Evolutionary conservation across 2,329 filamentous ascomycete genomes (phyloP).

Genomic region (Fusarium pseudograminearum): DNA sequence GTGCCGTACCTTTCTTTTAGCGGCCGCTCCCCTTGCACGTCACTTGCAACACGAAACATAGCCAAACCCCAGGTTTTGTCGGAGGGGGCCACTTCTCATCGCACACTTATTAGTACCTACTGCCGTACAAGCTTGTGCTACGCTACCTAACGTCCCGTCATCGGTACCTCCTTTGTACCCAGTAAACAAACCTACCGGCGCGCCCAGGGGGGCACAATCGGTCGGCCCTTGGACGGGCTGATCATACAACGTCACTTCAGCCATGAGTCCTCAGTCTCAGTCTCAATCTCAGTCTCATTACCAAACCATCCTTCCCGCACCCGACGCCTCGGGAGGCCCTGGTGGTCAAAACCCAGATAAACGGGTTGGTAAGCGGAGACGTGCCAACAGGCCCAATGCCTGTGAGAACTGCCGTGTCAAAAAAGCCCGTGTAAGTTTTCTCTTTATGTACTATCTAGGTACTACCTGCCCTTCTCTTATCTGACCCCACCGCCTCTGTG

Average conservation of each 20-base stretch:
- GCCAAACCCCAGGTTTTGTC: neutral
- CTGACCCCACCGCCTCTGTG: conserved; percentile 20
- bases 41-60: neutral
- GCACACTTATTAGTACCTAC: too few relatives aligned
- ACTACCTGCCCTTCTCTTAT: neutral
- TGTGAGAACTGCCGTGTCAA: conserved; percentile 33
- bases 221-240: conserved; percentile 9
- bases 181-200: neutral
- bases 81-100: neutral
- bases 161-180: neutral
- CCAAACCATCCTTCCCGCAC: conserved; percentile 20
- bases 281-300: conserved; percentile 15
- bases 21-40: neutral
- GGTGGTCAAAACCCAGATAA: conserved; percentile 18
- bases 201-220: neutral
- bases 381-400: conserved; percentile 30
- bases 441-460: neutral
- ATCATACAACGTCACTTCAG: neutral
- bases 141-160: too few relatives aligned
- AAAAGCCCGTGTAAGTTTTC: conserved; percentile 35
- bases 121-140: neutral
- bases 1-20: neutral
- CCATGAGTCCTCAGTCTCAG: conserved; percentile 12
- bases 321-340: conserved; percentile 1
- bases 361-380: conserved; percentile 15